Evolutionary conservation across 257 asterid species (phyloP).

Genomic region (Primulina eburnea): DNA sequence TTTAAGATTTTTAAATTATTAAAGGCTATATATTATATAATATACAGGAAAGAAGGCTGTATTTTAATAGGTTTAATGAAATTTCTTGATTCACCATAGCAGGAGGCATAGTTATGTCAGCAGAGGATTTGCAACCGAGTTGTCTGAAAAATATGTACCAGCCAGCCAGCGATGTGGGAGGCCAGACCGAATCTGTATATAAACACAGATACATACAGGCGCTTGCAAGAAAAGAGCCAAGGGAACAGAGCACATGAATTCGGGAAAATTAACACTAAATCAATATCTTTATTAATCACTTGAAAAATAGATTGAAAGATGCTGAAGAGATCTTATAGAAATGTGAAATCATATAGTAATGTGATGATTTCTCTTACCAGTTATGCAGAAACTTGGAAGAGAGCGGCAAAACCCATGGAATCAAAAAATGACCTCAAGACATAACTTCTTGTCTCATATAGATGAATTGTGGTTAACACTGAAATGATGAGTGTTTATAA

Average conservation of each 20-base stretch:
- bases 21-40: too few relatives aligned
- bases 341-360: background rate
- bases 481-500: background rate
- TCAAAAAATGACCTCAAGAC: background rate
- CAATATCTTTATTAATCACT: too few relatives aligned
- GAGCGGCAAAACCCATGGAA: background rate
- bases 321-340: too few relatives aligned
- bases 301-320: too few relatives aligned
- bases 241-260: background rate
- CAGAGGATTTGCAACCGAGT: too few relatives aligned
- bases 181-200: background rate
- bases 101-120: too few relatives aligned
- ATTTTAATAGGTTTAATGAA: too few relatives aligned
- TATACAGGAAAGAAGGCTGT: too few relatives aligned
- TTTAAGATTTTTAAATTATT: too few relatives aligned
- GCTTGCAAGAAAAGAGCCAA: background rate
- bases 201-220: background rate
- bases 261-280: background rate
- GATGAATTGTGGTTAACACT: background rate
- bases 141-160: too few relatives aligned
- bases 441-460: background rate
- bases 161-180: background rate
- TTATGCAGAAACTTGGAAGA: background rate
- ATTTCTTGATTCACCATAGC: too few relatives aligned
- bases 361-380: background rate